A percentile compares a stretch with the other conserved stretches of the same genome.
Conservation (phyloP, 2,329 filamentous ascomycete genomes). For the Xylaria hypoxylon region DNA sequence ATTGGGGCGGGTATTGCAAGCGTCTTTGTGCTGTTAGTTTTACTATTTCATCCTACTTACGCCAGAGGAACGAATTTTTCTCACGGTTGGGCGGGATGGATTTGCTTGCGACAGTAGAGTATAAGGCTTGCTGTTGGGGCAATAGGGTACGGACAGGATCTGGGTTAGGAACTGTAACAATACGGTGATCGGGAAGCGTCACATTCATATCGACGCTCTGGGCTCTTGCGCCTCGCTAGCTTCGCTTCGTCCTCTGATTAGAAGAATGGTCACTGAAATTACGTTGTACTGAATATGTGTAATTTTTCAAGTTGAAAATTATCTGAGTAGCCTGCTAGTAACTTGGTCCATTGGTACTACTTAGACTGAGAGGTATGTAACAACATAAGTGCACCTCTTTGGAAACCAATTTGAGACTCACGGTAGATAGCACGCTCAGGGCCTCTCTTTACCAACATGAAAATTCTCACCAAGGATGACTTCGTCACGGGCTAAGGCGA, state of each 20-base stretch:
- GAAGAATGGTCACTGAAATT: not conserved
- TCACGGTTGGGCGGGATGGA: not conserved
- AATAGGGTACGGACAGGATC: conserved; percentile 14
- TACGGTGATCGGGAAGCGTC: not conserved
- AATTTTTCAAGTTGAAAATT: not conserved
- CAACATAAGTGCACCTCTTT: too few relatives aligned
- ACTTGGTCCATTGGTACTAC: too few relatives aligned
- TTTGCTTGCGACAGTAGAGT: conserved; percentile 23
- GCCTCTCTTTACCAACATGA: too few relatives aligned
- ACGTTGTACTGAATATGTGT: not conserved
- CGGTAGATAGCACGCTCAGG: too few relatives aligned
- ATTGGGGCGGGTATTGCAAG: not conserved
- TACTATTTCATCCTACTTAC: conserved; percentile 11
- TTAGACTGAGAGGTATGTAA: too few relatives aligned
- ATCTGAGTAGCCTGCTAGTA: too few relatives aligned
- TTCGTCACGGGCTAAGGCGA: too few relatives aligned
- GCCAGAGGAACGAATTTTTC: not conserved
- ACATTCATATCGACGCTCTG: not conserved
- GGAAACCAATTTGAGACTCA: too few relatives aligned
- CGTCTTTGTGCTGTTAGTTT: conserved; percentile 8
- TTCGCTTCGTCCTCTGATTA: not conserved
- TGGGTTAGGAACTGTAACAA: conserved; percentile 29
- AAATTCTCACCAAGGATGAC: too few relatives aligned
- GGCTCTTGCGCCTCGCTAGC: not conserved
- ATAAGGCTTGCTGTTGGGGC: conserved; percentile 5